Percentiles rank a stretch among this genome's conserved stretches.
These are phyloP conservation scores for Coniosporium apollinis DNA, from an alignment of 495 filamentous ascomycete species.

Conservation along the genomic window DNA sequence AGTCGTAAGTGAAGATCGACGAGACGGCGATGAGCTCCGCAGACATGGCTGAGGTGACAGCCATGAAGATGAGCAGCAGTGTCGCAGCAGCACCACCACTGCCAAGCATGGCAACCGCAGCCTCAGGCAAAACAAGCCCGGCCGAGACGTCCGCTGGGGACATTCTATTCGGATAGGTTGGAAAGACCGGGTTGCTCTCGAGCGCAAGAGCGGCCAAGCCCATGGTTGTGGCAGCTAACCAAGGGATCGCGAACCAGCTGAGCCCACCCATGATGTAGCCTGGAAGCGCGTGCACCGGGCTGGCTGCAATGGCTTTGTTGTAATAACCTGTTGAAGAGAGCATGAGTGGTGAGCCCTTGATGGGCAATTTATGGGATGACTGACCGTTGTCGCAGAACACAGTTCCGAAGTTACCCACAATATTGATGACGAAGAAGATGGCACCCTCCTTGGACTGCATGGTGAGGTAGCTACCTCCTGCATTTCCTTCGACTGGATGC, in stretches of 20 bases:
- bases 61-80: conserved; percentile 86
- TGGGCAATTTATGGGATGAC: not conserved
- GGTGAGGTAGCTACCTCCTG: conserved; percentile 71
- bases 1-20: conserved; percentile 85
- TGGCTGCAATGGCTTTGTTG: conserved; percentile 91
- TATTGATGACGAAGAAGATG: conserved; percentile 94
- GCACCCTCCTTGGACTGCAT: conserved; percentile 78
- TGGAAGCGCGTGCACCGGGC: conserved; percentile 73
- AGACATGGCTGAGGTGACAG: conserved; percentile 79
- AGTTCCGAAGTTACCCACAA: conserved; percentile 40
- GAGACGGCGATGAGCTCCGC: conserved; percentile 86
- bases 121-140: conserved; percentile 76
- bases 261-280: conserved; percentile 86
- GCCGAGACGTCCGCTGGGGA: conserved; percentile 58
- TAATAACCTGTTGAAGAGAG: conserved; percentile 39
- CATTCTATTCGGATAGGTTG: conserved; percentile 58
- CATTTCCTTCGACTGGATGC: conserved; percentile 76
- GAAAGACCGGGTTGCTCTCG: conserved; percentile 57
- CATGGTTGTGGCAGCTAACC: conserved; percentile 86
- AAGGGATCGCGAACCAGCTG: conserved; percentile 91
- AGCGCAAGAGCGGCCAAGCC: conserved; percentile 77
- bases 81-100: conserved; percentile 75
- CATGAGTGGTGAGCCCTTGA: not conserved
- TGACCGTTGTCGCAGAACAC: conserved; percentile 18
- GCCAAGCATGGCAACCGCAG: conserved; percentile 75